A percentile compares a stretch with the other conserved stretches of the same genome.
Conservation (phyloP, 148 eudicot genomes). For the Vaccinium myrtillus region DNA sequence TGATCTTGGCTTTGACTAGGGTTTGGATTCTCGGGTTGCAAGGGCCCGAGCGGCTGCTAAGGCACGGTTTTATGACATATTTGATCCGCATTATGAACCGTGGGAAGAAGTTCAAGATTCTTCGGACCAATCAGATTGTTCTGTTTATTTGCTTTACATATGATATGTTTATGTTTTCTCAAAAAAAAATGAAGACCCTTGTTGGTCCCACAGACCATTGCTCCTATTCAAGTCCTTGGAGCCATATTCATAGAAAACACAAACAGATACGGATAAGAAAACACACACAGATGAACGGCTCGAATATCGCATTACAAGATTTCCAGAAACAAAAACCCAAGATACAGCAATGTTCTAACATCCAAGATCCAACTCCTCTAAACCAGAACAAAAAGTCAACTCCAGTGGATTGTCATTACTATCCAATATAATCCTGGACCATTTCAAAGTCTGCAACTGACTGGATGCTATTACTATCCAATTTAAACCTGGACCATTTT, state of each 20-base stretch:
- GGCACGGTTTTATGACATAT: too few relatives aligned
- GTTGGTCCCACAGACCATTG: neutral
- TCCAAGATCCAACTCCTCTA: neutral
- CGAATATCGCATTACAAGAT: too few relatives aligned
- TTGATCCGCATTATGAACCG: too few relatives aligned
- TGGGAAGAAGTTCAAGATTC: too few relatives aligned
- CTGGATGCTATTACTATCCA: neutral
- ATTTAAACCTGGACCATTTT: neutral
- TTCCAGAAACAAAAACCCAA: neutral
- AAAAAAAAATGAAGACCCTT: neutral
- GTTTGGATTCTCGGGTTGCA: too few relatives aligned
- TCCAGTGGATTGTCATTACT: neutral
- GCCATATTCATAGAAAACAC: neutral
- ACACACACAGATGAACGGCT: too few relatives aligned
- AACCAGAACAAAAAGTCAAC: neutral
- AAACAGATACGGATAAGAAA: too few relatives aligned
- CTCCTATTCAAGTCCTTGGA: neutral
- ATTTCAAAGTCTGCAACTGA: neutral
- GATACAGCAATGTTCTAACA: neutral
- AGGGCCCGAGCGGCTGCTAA: too few relatives aligned
- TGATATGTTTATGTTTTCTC: too few relatives aligned
- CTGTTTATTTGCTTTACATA: too few relatives aligned
- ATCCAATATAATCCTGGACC: neutral
- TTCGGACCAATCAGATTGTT: too few relatives aligned
- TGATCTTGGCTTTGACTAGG: too few relatives aligned